Conservation (phyloP, 2,329 filamentous ascomycete genomes). For the Aspergillus sp. region DNA sequence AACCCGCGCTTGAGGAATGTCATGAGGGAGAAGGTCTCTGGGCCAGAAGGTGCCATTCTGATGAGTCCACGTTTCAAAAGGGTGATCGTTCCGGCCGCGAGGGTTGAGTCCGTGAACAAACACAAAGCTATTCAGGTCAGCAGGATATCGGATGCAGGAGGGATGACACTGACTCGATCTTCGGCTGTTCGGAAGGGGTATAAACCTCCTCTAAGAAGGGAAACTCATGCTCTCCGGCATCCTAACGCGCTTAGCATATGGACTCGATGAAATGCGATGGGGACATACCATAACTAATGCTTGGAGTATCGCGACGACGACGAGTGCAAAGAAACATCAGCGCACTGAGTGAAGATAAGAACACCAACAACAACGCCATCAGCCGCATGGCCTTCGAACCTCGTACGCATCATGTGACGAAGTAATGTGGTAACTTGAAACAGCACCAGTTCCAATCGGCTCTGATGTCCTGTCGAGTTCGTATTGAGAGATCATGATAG, state of each 20-base stretch:
- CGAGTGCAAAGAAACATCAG: not conserved
- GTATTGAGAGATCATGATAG: not conserved
- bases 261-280: not conserved
- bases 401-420: not conserved
- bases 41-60: slow-evolving; percentile 28
- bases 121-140: slow-evolving; percentile 21
- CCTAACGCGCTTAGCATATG: slow-evolving; percentile 9
- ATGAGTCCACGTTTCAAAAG: slow-evolving; percentile 35
- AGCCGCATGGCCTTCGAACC: not conserved
- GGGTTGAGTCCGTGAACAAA: slow-evolving; percentile 35
- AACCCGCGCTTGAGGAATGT: slow-evolving; percentile 30
- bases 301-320: not conserved
- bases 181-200: slow-evolving; percentile 23
- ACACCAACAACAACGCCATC: not conserved
- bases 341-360: not conserved
- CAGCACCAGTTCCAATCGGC: not conserved
- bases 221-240: slow-evolving; percentile 24
- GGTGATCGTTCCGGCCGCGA: slow-evolving; percentile 30
- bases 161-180: slow-evolving; percentile 25
- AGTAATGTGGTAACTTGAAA: not conserved
- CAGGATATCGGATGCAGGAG: not conserved
- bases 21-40: slow-evolving; percentile 23
- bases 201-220: slow-evolving; percentile 32
- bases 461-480: not conserved
- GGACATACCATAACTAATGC: not conserved